Conservation (phyloP, 2,329 filamentous ascomycete species). For the Ophiostoma ips region DNA sequence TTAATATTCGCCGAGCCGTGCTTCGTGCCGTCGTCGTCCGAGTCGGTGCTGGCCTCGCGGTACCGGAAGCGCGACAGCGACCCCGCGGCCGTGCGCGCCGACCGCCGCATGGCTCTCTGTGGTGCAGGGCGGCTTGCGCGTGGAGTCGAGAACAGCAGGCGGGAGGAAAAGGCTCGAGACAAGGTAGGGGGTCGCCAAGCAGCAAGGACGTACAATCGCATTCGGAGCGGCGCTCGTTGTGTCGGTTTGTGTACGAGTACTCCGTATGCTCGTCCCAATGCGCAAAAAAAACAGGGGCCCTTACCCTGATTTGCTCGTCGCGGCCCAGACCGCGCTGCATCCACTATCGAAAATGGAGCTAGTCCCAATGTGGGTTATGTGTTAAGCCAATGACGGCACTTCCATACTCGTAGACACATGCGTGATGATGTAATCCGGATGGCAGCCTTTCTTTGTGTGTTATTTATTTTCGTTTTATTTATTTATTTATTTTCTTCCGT, state of each 20-base stretch:
- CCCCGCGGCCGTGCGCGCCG: conserved; percentile 7
- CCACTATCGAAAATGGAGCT: conserved; percentile 1
- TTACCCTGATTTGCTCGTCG: conserved; percentile 6
- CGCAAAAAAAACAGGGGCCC: background rate
- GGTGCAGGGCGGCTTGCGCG: background rate
- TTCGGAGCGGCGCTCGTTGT: background rate
- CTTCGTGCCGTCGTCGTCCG: background rate
- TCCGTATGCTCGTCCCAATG: background rate
- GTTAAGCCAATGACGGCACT: background rate
- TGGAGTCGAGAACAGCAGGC: too few species aligned
- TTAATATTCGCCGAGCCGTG: background rate
- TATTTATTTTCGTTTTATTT: too few species aligned
- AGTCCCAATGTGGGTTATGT: background rate
- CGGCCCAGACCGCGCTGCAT: conserved; percentile 5
- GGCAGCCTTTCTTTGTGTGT: too few species aligned
- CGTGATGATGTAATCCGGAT: background rate
- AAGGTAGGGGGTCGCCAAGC: too few species aligned
- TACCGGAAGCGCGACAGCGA: conserved; percentile 13
- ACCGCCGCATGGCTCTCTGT: conserved; percentile 7
- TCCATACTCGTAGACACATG: too few species aligned
- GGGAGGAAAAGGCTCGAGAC: too few species aligned
- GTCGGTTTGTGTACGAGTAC: background rate
- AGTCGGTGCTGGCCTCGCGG: conserved; percentile 8
- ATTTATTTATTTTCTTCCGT: too few species aligned
- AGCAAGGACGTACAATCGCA: background rate